Evolutionary conservation across 106 monocot species (phyloP).

Genomic region (Platanthera zijinensis): DNA sequence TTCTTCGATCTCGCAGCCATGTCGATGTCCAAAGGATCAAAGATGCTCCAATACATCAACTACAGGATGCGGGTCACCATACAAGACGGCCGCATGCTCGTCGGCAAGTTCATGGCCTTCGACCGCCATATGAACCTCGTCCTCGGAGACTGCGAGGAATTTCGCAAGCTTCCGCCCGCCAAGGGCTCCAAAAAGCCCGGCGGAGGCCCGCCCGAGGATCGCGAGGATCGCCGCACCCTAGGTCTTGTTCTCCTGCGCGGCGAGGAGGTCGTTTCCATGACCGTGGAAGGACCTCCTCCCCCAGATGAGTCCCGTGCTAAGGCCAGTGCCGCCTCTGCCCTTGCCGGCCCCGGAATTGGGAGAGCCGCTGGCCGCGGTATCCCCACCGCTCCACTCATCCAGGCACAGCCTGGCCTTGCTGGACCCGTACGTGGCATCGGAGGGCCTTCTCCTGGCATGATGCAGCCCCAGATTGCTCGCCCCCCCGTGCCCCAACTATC

Average conservation of each 20-base stretch:
- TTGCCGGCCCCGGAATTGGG: constrained; percentile 71
- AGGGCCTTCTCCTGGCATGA: constrained; percentile 90
- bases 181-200: constrained; percentile 31
- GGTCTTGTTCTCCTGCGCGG: constrained; percentile 90
- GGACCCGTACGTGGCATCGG: constrained; percentile 88
- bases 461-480: constrained; percentile 82
- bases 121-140: constrained; percentile 99
- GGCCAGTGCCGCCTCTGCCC: constrained; percentile 28
- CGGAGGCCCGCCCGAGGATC: constrained; percentile 24
- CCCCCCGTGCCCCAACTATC: constrained; percentile 59
- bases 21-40: constrained; percentile 97
- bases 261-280: constrained; percentile 93
- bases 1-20: constrained; percentile 22
- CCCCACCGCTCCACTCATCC: constrained; percentile 69
- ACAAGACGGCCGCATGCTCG: constrained; percentile 92
- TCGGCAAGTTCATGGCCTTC: constrained; percentile 99
- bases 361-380: constrained; percentile 88
- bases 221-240: constrained; percentile 87
- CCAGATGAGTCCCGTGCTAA: constrained; percentile 66
- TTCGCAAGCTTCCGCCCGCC: constrained; percentile 71
- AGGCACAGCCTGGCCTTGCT: constrained; percentile 84
- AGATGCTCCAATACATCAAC: constrained; percentile 99
- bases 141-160: constrained; percentile 99
- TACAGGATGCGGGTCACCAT: constrained; percentile 98
- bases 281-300: constrained; percentile 84